phyloP scores from a whole-genome alignment of 2,329 filamentous ascomycete species.

The Microcyclospora tardicrescens region DNA sequence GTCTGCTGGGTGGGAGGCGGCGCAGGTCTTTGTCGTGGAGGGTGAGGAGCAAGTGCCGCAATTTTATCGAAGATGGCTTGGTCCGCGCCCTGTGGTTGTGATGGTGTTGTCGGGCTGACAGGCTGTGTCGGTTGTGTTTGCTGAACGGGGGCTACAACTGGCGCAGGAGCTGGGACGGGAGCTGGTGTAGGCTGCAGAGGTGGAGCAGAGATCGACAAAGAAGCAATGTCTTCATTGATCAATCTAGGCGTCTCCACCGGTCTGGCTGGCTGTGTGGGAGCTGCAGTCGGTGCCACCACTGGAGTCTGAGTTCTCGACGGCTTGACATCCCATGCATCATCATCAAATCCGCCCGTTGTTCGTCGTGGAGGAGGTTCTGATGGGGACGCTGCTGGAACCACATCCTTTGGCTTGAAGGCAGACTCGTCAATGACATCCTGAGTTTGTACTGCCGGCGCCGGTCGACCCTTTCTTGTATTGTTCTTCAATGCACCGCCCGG shows the following conservation, averaged over 20 bases:
- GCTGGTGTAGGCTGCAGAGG: slow-evolving; percentile 41
- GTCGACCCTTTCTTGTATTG: slow-evolving; percentile 85
- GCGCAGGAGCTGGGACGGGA: slow-evolving; percentile 25
- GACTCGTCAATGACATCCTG: slow-evolving; percentile 80
- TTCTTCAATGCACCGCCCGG: slow-evolving; percentile 84
- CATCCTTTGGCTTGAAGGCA: slow-evolving; percentile 53
- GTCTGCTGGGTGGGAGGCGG: slow-evolving; percentile 41
- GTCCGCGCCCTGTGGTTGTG: slow-evolving; percentile 27
- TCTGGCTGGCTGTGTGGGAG: slow-evolving; percentile 17
- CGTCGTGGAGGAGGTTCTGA: slow-evolving; percentile 15
- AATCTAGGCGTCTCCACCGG: slow-evolving; percentile 29
- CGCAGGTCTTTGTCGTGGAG: slow-evolving; percentile 53
- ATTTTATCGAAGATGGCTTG: slow-evolving; percentile 40
- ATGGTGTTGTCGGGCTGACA: slow-evolving; percentile 25
- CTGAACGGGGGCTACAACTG: slow-evolving; percentile 24
- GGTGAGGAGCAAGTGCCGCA: slow-evolving; percentile 17
- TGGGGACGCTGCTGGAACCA: slow-evolving; percentile 25
- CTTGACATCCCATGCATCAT: slow-evolving; percentile 96
- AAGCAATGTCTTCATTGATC: slow-evolving; percentile 57
- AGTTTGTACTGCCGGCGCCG: slow-evolving; percentile 72
- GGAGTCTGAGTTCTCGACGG: slow-evolving; percentile 48
- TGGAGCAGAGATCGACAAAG: slow-evolving; percentile 50
- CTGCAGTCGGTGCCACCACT: slow-evolving; percentile 26
- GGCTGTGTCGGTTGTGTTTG: slow-evolving; percentile 26
- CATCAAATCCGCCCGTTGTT: slow-evolving; percentile 61